Base-by-base conservation (phyloP, 176 grass and related monocot species). In the Puccinellia tenuiflora region DNA sequence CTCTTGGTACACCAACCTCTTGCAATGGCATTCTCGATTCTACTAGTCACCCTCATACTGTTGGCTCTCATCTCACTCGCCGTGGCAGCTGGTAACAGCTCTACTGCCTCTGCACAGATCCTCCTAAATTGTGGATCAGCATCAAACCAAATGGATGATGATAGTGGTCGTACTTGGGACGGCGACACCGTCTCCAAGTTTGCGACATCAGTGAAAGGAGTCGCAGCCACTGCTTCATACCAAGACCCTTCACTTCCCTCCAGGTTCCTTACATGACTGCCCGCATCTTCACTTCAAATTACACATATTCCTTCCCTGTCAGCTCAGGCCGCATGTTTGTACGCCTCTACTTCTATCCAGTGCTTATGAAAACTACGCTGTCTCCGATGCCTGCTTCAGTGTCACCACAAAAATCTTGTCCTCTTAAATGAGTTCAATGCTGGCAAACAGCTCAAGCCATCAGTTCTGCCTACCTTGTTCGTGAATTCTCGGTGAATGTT, bases 281-380 rank as follows among this genome's bases (percentile, higher is more conserved):
- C 17, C 85, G 88, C 20, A 48, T 95, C 35, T 92, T 97, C 81
- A 85, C 84, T 37, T 81, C 84, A 45, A 78, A 75, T 1, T 94
- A 91, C 81, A 91, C 95, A n/a, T 94, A 92, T 52, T 83, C 86
- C 5, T 92, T 97, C 64, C 74, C 81, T 11, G 77, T 97, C 17
- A 76, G 1, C 10, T 38, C 78, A 1, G 92, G 95, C 20, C 80
- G 88, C 5, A 45, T 94, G 54, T 97, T 92, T 18, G 1, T 97
- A 11, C 92, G 92, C 53, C 94, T 97, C 62, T 87, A 97, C 80
- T 97, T 97, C 48, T 97, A 92, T 48, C 80, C 92, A 6, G 1
- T 11, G 39, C 7, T 55, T 89, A 97, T 47, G 84, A 62, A 17
- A 79, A 5, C 38, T 67, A 75, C 17, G 17, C 72, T 12, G 17